Evolutionary conservation across 106 monocot species (phyloP), one percentile per base, ranked within the genome.

Genomic region (Amphibolis antarctica): DNA sequence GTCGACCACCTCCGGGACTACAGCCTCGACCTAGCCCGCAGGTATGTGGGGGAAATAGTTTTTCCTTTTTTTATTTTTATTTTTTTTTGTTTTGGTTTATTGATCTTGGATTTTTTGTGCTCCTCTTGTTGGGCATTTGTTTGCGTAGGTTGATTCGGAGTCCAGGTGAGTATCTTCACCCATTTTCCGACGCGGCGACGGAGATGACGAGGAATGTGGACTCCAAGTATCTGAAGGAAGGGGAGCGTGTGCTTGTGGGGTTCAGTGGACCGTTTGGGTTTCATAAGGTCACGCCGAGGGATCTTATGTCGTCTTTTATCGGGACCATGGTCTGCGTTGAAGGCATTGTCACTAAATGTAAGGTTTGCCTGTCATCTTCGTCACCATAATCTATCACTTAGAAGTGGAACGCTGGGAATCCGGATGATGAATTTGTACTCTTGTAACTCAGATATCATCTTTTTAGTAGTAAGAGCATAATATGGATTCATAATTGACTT

Each of bases 311-410:
- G 12, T 79, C 90, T 29, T 96, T 96, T 79, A 90, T 96, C 18
- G 96, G 96, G 6, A 74, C 89, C 58, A 96, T 96, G 96, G 96
- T 96, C 55, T 82, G 86, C 28, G 89, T 90, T 17, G 86, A 90
- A 77, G 96, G 96, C 63, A 96, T 96, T 46, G 83, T 96, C 74
- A 96, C 96, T 30, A 96, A 96, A 82, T 96, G 96, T 96, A 85
- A 36, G 62, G 29, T 42, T 64, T 53, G 10, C 24, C 28, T 28
- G 3, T 57, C 19, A 1, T 62, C 9, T 22, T 9, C 9, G 5
- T 28, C n/a, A 42, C 3, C 29, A 25, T 62, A 4, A 36, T 4
- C 7, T 36, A 4, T 36, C 36, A 7, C 2, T 36, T 36, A 7
- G 36, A 36, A 36, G 36, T 36, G 36, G 36, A 36, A 36, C 7